These are phyloP conservation scores for Saccharomycopsis sp. DNA, from an alignment of 805 yeast genomes.

Conservation along the genomic window DNA sequence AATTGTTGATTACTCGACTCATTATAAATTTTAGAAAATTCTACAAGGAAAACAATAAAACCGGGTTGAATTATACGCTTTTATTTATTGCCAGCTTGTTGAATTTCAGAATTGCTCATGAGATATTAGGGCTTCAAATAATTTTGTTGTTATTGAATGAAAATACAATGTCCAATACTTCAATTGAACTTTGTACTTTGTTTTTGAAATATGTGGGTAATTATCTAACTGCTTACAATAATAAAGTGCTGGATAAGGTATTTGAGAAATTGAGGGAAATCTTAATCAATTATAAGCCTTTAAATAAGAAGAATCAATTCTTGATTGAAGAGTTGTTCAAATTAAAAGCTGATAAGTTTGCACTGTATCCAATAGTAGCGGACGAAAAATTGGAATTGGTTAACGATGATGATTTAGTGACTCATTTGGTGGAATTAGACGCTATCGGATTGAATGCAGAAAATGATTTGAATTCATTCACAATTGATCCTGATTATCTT, in stretches of 20 bases:
- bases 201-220: conserved; percentile 49
- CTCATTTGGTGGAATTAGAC: conserved; percentile 50
- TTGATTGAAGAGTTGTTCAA: conserved; percentile 47
- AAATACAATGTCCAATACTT: conserved; percentile 41
- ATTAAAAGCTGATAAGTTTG: conserved; percentile 39
- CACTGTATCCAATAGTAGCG: conserved; percentile 33
- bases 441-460: conserved; percentile 39
- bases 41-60: conserved; percentile 40
- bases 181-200: conserved; percentile 47
- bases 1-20: conserved; percentile 44
- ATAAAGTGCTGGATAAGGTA: conserved; percentile 32
- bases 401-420: conserved; percentile 53
- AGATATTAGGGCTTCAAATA: conserved; percentile 46
- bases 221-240: conserved; percentile 39
- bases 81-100: conserved; percentile 55
- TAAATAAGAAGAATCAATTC: conserved; percentile 37
- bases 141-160: conserved; percentile 39
- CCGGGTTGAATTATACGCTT: conserved; percentile 36
- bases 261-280: conserved; percentile 55
- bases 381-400: conserved; percentile 45
- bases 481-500: conserved; percentile 44
- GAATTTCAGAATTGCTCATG: conserved; percentile 55
- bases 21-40: conserved; percentile 52
- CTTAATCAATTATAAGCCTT: conserved; percentile 27
- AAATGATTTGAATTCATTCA: conserved; percentile 44